Base-by-base conservation (phyloP, 2,329 filamentous ascomycete genomes). In the Dactylellina cionopaga region DNA sequence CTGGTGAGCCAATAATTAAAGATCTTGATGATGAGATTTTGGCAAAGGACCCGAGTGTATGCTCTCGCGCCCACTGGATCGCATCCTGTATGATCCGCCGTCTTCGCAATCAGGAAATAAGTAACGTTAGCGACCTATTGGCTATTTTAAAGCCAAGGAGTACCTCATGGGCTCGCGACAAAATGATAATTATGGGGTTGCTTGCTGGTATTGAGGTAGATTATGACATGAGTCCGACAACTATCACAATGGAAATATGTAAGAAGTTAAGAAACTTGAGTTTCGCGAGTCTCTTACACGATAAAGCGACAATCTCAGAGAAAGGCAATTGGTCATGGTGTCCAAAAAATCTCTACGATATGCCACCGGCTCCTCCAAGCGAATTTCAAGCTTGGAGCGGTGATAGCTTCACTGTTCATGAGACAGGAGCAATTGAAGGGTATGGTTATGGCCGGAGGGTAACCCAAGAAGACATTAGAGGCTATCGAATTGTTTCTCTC, bases 151-250 rank as follows among this genome's bases (percentile, higher is more conserved):
- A 74, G 2, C 64, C 76, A 11, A 58, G 76, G 11, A 64, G 70
- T 44, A 78, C 77, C n/a, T 77, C 77, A 19, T 75, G 74, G 75
- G 73, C 75, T 0, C 65, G 65, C 17, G 76, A 78, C 54, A 66
- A 63, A 25, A 72, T 75, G 22, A 74, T 74, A 29, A 77, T 78
- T 27, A 73, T 76, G 5, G 76, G 62, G 3, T 70, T 76, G 1
- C 39, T 78, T 27, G 63, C 75, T 5, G 75, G 75, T 19, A 60
- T 76, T 7, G 39, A 49, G 25, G 49, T 70, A 2, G 31, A 55
- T 15, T 62, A 70, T 10, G 31, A 15, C 5, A 58, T 62, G 49
- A 37, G 46, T 4, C 44, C 54, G 4, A 31, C 24, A 10, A 37
- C 17, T 2, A 70, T 70, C 9, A 70, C 65, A 0, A 46, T 63